Base-by-base conservation (phyloP, 2,329 filamentous ascomycete species). In the Colletotrichum nymphaeae region DNA sequence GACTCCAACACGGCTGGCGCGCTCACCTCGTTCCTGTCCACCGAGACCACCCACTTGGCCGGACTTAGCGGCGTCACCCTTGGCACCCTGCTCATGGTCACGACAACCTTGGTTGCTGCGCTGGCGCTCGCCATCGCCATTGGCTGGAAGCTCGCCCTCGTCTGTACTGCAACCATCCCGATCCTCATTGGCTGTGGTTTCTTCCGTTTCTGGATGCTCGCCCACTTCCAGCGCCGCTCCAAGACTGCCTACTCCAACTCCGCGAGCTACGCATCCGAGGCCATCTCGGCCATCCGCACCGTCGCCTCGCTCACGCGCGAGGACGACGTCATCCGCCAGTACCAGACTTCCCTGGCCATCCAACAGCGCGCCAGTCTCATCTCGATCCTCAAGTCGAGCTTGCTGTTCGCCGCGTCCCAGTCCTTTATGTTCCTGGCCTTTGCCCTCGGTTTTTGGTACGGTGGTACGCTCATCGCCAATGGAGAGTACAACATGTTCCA, bases 371-470 rank as follows among this genome's bases (percentile, higher is more conserved):
- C 87, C 59, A 94, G 93, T 74, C 82, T 97, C 49, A 87, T 88
- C 11, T 97, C 94, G 0, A 90, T 98, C 37, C 81, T 95, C 73
- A 93, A 92, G 78, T 95, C 94, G 0, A 95, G 94, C 12, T 80
- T 88, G 1, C 89, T 98, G 5, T 98, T 97, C 79, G 95, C 95
- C 0, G 89, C 92, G 1, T 94, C 95, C 1, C 95, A 98, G 83
- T 95, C 93, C 0, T 85, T 97, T 72, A 90, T 94, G 74, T 97
- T 97, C 84, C 87, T 95, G 59, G 94, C 93, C 76, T 92, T 97
- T 73, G 95, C 95, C 0, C 90, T 98, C 4, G 95, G 93, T 2
- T 98, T 98, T 86, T 98, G 94, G 94, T 98, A 97, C 78, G 95
- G 95, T 74, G 94, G 94, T 32, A 93, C 88, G 0, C 86, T 97